Evolutionary conservation across 1,139 yeast species (phyloP), one percentile per base, ranked within the genome.

Genomic region (Saccharomyces uvarum): DNA sequence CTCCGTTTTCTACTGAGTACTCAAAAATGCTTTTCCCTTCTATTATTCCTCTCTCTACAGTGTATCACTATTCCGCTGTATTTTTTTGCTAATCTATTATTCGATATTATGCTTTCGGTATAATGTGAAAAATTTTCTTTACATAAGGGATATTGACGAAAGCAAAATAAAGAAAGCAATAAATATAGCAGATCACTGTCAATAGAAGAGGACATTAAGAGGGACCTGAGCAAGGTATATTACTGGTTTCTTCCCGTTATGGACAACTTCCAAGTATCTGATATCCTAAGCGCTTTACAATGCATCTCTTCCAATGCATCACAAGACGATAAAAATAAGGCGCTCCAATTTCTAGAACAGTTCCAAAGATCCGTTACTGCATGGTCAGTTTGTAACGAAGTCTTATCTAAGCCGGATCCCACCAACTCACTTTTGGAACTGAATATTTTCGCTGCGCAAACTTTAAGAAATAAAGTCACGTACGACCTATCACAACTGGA

Each of bases 361-460:
- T 93, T 93, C 71, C 98, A 93, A 70, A 86, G 90, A 69, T 84
- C 91, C 0, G 73, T 77, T 51, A 82, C 78, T 51, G 86, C 95
- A 0, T 87, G 95, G 95, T 75, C 75, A 26, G 59, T 78, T 1
- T 75, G 73, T 31, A 71, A 70, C 54, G 59, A 64, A 21, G 66
- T 72, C 2, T 63, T 75, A 16, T 53, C 57, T 8, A 61, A 61
- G 4, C 47, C 52, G 6, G 63, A 60, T 19, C 59, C 60, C 5
- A 58, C 61, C 41, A 60, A 50, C 42, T n/a, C 16, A 4, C 28
- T 76, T 11, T 57, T 79, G 27, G 86, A 85, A 61, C 72, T 86
- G 49, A 83, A 83, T 65, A 75, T 93, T 63, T 93, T 95, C 74
- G 87, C 95, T 8, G 87, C 97, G 1, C 99, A 95, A 69, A 91